Base-by-base conservation (phyloP, 2,329 filamentous ascomycete genomes). In the Biscogniauxia mediterranea region DNA sequence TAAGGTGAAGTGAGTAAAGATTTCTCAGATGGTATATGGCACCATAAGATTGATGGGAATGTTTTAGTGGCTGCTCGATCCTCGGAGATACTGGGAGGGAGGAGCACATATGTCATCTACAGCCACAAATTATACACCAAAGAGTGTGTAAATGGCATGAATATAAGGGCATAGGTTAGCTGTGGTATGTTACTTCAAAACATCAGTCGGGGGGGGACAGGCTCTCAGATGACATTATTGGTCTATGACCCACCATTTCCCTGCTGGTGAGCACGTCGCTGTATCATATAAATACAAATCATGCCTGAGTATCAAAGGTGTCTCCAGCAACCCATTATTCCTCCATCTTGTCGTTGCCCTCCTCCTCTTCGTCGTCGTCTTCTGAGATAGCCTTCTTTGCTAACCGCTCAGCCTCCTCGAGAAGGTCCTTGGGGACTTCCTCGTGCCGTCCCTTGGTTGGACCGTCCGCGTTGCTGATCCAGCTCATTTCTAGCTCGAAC, bases 401-500 rank as follows among this genome's bases (percentile, higher is more conserved):
- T 79, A 94, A 85, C 77, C 87, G 89, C 83, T 97, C 92, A 15
- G 95, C 95, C 81, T 98, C 94, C 76, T 97, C 93, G 61, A 89
- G 82, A 71, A 99, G 78, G 68, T 93, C 90, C 82, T 92, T 93
- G 60, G 95, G 95, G 61, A 99, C 95, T 78, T 96, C 92, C 78
- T 94, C 85, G 75, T 99, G 95, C 71, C 89, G 87, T 65, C 95
- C 95, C 81, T 96, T 94, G 65, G 93, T 98, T 42, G 93, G 93
- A 5, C 93, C 94, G 67, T 91, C 86, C 54, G 88, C 78, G 57
- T 85, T 86, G 78, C 93, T 97, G 77, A 98, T 91, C 95, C 95
- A 99, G 62, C 92, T 96, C 93, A 99, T 96, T 82, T 99, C 95
- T 62, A 99, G 83, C 86, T 99, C 95, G 73, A 98, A 99, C 68